Base-by-base conservation (phyloP, 768 basidiomycete genomes). In the Hypsizygus marmoreus region DNA sequence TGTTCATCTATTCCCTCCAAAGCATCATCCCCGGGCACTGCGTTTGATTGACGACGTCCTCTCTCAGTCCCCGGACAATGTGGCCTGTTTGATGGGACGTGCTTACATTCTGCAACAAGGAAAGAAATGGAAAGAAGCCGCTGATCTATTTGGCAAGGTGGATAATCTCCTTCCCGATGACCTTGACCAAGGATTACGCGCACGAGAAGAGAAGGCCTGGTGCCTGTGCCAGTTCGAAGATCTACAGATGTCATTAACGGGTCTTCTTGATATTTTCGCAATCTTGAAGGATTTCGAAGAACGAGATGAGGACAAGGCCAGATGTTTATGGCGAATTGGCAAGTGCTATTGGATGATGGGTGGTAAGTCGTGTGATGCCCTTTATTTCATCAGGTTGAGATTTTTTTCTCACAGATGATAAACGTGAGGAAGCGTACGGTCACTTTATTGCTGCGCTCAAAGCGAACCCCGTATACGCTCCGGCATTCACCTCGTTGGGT, bases 401-500 rank as follows among this genome's bases (percentile, higher is more conserved):
- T 37, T 9, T 13, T 12, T 39, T 13, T 20, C 14, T 25, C 17
- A 14, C 55, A 86, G 84, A 60, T 28, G 61, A 70, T 4, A 66
- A 70, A 9, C 72, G 72, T 5, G 79, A 88, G 49, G 77, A 82
- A 47, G 85, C 91, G 0, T 97, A 89, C 65, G 77, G 80, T 12
- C 73, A 76, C 58, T 97, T 89, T 68, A 89, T 97, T 51, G 70
- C 75, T 3, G 76, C 95, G 0, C 76, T 97, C 24, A 90, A 91
- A 59, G 81, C 78, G 23, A 78, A 80, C 40, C 64, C 89, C 0
- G 72, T 79, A 7, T 97, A 85, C 61, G 93, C 95, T 0, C 88
- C 97, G 1, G 85, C 97, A 0, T 98, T 92, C 63, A 95, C 95
- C 3, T 92, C 92, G 1, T 80, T 99, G 2, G 97, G 97, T 6